Conservation (phyloP, 23 red algal species). For the Gracilaria caudata region DNA sequence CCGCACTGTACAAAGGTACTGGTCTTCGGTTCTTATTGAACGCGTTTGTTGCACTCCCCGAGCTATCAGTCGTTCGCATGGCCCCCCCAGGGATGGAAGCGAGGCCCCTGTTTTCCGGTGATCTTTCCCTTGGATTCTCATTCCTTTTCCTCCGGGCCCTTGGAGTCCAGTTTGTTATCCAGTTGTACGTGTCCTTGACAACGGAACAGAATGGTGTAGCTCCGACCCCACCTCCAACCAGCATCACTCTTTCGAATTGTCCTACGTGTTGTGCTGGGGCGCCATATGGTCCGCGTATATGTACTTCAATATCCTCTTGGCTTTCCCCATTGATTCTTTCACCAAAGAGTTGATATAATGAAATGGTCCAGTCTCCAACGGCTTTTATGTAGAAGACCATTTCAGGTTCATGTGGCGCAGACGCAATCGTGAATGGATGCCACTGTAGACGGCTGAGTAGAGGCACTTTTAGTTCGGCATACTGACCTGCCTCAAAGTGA, state of each 20-base stretch:
- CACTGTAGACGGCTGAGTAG: conserved; percentile 70
- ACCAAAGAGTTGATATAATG: conserved; percentile 68
- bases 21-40: neutral
- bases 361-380: conserved; percentile 81
- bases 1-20: conserved; percentile 16
- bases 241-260: conserved; percentile 82
- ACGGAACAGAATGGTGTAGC: conserved; percentile 85
- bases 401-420: conserved; percentile 74
- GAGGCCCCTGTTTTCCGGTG: neutral
- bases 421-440: conserved; percentile 85
- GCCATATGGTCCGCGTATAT: conserved; percentile 82
- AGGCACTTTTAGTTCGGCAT: conserved; percentile 80
- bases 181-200: conserved; percentile 65
- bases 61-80: neutral
- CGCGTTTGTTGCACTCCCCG: neutral
- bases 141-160: conserved; percentile 3
- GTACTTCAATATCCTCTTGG: conserved; percentile 72
- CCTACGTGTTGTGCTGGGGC: conserved; percentile 83
- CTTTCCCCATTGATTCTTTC: conserved; percentile 39
- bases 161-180: conserved; percentile 73
- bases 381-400: conserved; percentile 89
- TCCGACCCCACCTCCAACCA: conserved; percentile 85
- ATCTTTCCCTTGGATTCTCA: neutral
- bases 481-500: conserved; percentile 88
- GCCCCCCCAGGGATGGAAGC: neutral